Evolutionary conservation across 305 asterid species (phyloP).

Genomic region (Fraxinus platypoda): DNA sequence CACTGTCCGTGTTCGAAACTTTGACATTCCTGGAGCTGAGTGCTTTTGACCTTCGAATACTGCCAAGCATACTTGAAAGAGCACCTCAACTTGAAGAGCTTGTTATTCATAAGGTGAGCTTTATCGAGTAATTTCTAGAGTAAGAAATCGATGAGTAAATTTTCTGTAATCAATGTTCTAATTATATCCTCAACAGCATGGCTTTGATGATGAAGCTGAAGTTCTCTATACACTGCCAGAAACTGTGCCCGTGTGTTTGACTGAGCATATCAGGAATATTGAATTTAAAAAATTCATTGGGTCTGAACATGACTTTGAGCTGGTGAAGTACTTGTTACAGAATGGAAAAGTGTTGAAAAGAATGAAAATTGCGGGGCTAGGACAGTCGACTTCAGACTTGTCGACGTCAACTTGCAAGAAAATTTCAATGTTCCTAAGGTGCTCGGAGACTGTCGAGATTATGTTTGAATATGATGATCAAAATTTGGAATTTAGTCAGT

Average conservation of each 20-base stretch:
- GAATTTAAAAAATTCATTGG: not conserved
- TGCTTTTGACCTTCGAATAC: not conserved
- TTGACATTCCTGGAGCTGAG: not conserved
- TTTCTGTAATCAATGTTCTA: not conserved
- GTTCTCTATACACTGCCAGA: not conserved
- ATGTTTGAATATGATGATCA: not conserved
- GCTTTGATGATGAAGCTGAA: not conserved
- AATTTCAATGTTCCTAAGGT: not conserved
- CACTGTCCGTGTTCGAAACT: not conserved
- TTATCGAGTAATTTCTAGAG: not conserved
- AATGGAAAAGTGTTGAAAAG: not conserved
- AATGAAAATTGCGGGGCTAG: not conserved
- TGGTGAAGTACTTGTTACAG: not conserved
- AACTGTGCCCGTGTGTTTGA: not conserved
- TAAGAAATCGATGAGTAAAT: not conserved
- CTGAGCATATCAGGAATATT: not conserved
- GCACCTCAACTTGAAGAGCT: not conserved
- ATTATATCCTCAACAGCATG: not conserved
- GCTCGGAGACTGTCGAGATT: not conserved
- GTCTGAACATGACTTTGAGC: not conserved
- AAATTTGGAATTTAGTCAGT: not conserved
- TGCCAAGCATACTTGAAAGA: not conserved
- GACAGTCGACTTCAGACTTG: not conserved
- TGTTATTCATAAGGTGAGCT: not conserved
- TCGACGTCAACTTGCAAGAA: not conserved